A percentile compares a stretch with the other conserved stretches of the same genome.
Conservation (phyloP, 1,139 yeast genomes). For the Blastobotrys serpentis region DNA sequence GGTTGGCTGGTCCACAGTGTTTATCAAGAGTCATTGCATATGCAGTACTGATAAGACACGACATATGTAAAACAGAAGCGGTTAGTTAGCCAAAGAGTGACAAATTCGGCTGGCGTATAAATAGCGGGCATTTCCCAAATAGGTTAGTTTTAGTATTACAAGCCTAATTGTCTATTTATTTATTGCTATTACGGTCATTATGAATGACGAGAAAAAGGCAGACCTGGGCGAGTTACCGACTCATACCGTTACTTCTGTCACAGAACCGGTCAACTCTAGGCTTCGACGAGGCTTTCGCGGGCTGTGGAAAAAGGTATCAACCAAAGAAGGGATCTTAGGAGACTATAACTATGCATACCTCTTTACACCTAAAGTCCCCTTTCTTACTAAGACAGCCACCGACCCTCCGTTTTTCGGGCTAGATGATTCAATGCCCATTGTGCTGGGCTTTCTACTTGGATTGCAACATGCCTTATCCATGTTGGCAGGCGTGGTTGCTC, state of each 20-base stretch:
- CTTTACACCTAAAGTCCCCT: slow-evolving; percentile 76
- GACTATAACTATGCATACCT: slow-evolving; percentile 77
- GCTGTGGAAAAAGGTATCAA: slow-evolving; percentile 35
- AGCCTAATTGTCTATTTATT: too few relatives aligned
- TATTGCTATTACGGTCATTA: too few relatives aligned
- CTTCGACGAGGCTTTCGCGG: neutral
- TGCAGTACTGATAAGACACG: too few relatives aligned
- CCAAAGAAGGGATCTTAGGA: slow-evolving; percentile 76
- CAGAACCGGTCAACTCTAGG: neutral
- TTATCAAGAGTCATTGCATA: too few relatives aligned
- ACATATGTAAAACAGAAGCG: too few relatives aligned
- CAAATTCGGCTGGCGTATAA: too few relatives aligned
- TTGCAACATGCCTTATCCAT: slow-evolving; percentile 84
- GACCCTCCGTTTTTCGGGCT: slow-evolving; percentile 79
- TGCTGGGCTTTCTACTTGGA: slow-evolving; percentile 73
- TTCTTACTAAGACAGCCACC: slow-evolving; percentile 44
- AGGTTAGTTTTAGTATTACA: too few relatives aligned
- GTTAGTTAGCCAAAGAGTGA: too few relatives aligned
- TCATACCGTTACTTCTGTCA: neutral
- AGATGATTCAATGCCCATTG: slow-evolving; percentile 72
- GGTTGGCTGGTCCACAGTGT: too few relatives aligned
- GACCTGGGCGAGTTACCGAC: neutral
- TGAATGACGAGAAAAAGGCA: neutral
- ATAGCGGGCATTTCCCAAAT: too few relatives aligned
- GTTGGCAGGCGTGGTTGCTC: slow-evolving; percentile 90